Evolutionary conservation across 805 yeast genomes (phyloP).

Genomic region (Wickerhamomyces sydowiorum): DNA sequence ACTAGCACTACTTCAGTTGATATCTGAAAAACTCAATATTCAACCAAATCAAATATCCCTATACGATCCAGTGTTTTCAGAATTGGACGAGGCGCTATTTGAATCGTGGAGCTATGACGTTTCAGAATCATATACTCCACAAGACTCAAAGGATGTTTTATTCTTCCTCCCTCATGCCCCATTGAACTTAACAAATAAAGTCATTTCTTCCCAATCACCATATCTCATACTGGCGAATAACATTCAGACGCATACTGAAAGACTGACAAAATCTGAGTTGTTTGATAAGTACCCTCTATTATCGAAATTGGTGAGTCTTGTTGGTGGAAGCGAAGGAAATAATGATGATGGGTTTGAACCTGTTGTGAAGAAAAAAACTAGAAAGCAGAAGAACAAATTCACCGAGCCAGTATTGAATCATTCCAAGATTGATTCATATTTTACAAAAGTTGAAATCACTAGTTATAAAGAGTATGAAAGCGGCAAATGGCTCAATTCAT

Average conservation of each 20-base stretch:
- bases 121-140: constrained; percentile 8
- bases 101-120: constrained; percentile 14
- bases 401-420: constrained; percentile 29
- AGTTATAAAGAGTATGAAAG: constrained; percentile 21
- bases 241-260: constrained; percentile 46
- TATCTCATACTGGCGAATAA: constrained; percentile 45
- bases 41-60: constrained; percentile 31
- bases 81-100: constrained; percentile 36
- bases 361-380: constrained; percentile 17
- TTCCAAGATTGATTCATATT: constrained; percentile 27
- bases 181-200: constrained; percentile 39
- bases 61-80: constrained; percentile 61
- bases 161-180: constrained; percentile 79
- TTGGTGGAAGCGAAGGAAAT: constrained; percentile 2
- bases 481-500: constrained; percentile 45
- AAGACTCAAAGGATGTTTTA: constrained; percentile 24
- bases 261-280: constrained; percentile 38
- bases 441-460: constrained; percentile 17
- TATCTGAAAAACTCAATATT: constrained; percentile 26
- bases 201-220: constrained; percentile 32
- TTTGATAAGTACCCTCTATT: constrained; percentile 37
- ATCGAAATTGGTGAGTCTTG: constrained; percentile 30
- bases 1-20: constrained; percentile 47
- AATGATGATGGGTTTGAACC: constrained; percentile 12
- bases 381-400: constrained; percentile 17